phyloP scores from a whole-genome alignment of 2,329 filamentous ascomycete genomes.

The Setomelanomma holmii region DNA sequence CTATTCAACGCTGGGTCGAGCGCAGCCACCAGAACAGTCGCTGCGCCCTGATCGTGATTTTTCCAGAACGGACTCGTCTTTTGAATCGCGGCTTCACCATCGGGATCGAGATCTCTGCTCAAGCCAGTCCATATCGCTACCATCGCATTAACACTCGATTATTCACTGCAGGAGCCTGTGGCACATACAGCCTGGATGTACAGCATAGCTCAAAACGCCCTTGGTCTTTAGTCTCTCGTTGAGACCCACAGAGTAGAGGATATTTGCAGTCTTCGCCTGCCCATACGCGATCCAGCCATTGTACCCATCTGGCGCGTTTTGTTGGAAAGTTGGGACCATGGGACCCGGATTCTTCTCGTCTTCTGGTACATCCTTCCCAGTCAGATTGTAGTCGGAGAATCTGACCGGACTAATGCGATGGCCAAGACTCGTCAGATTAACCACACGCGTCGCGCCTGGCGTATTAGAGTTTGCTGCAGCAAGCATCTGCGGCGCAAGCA shows the following conservation, averaged over 20 bases:
- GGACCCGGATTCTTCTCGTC: constrained; percentile 28
- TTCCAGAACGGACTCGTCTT: constrained; percentile 41
- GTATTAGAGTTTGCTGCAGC: constrained; percentile 40
- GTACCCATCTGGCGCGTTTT: constrained; percentile 25
- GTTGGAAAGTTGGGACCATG: constrained; percentile 26
- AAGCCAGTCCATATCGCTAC: constrained; percentile 41
- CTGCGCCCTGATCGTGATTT: constrained; percentile 41
- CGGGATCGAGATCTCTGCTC: constrained; percentile 32
- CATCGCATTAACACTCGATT: not conserved
- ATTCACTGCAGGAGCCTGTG: not conserved
- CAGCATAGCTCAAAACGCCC: constrained; percentile 38
- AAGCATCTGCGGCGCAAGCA: constrained; percentile 51
- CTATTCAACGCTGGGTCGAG: constrained; percentile 40
- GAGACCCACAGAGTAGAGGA: constrained; percentile 37
- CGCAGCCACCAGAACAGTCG: constrained; percentile 39
- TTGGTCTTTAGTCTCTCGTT: constrained; percentile 23
- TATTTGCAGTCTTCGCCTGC: constrained; percentile 41
- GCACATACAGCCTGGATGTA: constrained; percentile 43
- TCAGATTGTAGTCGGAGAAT: constrained; percentile 56
- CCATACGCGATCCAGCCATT: constrained; percentile 40
- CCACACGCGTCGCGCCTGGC: constrained; percentile 28
- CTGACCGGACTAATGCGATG: constrained; percentile 39
- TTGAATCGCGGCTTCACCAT: constrained; percentile 34
- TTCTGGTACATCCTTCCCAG: constrained; percentile 34
- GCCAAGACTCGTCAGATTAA: constrained; percentile 41